phyloP scores from a whole-genome alignment of 2,329 filamentous ascomycete genomes.

The Nannizziopsis barbatae region DNA sequence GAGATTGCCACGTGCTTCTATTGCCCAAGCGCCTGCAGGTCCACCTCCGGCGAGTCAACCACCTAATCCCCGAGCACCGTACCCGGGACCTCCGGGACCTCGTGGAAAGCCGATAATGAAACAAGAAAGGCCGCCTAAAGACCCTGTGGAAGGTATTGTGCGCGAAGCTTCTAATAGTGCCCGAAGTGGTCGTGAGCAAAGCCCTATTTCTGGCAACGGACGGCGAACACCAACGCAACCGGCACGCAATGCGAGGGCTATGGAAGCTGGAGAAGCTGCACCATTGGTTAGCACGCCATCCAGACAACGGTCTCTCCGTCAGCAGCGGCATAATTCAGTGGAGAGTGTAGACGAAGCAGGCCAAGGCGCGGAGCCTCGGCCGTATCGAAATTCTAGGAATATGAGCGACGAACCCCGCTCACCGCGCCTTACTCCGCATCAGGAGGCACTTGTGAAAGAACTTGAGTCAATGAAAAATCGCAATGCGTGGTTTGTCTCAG shows the following conservation, averaged over 20 bases:
- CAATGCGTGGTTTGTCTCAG: conserved; percentile 95
- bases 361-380: conserved; percentile 33
- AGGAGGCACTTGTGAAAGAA: conserved; percentile 66
- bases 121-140: conserved; percentile 40
- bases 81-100: conserved; percentile 25
- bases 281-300: conserved; percentile 34
- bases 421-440: conserved; percentile 36
- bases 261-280: conserved; percentile 38
- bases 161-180: conserved; percentile 31
- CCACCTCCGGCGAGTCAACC: conserved; percentile 55
- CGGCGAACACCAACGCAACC: conserved; percentile 51
- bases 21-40: conserved; percentile 49
- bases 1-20: conserved; percentile 49
- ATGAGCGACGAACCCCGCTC: conserved; percentile 36
- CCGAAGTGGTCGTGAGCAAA: conserved; percentile 34
- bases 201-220: conserved; percentile 45
- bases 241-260: conserved; percentile 30
- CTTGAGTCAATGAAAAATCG: conserved; percentile 72
- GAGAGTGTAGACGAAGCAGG: conserved; percentile 55
- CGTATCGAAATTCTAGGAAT: conserved; percentile 32
- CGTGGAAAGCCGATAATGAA: conserved; percentile 21
- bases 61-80: conserved; percentile 45
- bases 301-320: conserved; percentile 44
- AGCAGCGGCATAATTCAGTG: conserved; percentile 53
- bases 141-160: conserved; percentile 34